Conservation (phyloP, 352 stramenopile genomes). For the Pythium sp. region DNA sequence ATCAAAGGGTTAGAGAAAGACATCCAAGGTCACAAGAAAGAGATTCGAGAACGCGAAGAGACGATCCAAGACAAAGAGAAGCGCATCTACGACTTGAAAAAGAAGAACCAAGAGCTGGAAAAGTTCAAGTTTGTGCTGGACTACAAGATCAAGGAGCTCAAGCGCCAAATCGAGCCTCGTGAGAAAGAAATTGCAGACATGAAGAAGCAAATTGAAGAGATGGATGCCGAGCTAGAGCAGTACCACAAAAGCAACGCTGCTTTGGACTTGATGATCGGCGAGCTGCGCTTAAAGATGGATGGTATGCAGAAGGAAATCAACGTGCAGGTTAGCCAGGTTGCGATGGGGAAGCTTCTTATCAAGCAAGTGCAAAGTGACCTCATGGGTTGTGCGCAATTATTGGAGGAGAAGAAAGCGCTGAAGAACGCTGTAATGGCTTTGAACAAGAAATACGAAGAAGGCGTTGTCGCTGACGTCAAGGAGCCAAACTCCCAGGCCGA, state of each 20-base stretch:
- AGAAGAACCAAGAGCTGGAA: slow-evolving; percentile 96
- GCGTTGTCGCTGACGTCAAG: slow-evolving; percentile 64
- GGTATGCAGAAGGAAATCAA: slow-evolving; percentile 87
- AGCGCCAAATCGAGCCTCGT: slow-evolving; percentile 94
- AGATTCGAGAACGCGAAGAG: slow-evolving; percentile 92
- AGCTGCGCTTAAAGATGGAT: slow-evolving; percentile 93
- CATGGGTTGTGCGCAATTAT: slow-evolving; percentile 60
- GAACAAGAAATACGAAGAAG: slow-evolving; percentile 86
- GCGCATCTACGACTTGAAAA: slow-evolving; percentile 96
- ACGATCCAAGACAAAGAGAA: slow-evolving; percentile 96
- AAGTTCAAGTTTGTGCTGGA: slow-evolving; percentile 98
- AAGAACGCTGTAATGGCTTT: slow-evolving; percentile 77
- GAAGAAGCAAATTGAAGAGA: slow-evolving; percentile 95
- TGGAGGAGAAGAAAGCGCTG: slow-evolving; percentile 78
- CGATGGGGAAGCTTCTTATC: slow-evolving; percentile 60
- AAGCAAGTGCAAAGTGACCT: slow-evolving; percentile 81
- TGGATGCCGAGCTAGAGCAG: slow-evolving; percentile 93
- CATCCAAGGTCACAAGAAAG: slow-evolving; percentile 91
- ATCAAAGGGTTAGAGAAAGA: slow-evolving; percentile 92
- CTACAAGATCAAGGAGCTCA: slow-evolving; percentile 97
- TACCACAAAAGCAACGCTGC: slow-evolving; percentile 95
- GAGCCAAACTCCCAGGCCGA: slow-evolving; percentile 90
- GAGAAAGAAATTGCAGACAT: slow-evolving; percentile 94
- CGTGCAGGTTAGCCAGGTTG: slow-evolving; percentile 61
- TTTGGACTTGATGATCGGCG: slow-evolving; percentile 93